phyloP scores from a whole-genome alignment of 192 early-diverging fungal genomes.

The Coemansia erecta region DNA sequence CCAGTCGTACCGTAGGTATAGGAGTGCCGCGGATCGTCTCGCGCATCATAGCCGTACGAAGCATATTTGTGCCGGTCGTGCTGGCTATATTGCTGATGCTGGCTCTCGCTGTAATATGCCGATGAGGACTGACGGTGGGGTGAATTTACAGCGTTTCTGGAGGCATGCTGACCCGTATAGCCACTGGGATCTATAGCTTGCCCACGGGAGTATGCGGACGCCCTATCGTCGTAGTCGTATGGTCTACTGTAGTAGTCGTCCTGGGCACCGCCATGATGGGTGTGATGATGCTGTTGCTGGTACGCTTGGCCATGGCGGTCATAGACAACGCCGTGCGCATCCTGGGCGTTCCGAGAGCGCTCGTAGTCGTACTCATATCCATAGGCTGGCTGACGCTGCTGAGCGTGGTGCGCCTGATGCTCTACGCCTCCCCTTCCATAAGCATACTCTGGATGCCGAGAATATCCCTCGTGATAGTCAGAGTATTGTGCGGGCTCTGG shows the following conservation, averaged over 20 bases:
- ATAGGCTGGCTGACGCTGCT: conserved; percentile 6
- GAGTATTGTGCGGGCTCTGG: conserved; percentile 20
- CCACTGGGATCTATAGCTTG: conserved; percentile 2
- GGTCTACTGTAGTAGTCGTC: conserved; percentile 37
- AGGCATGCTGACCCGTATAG: conserved; percentile 2
- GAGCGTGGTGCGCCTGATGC: conserved; percentile 14
- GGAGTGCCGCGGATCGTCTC: conserved; percentile 5
- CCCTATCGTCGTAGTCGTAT: conserved; percentile 9
- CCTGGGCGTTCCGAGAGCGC: conserved; percentile 6
- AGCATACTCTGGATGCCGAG: conserved; percentile 22
- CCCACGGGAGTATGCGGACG: conserved; percentile 13
- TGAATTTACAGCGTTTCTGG: conserved; percentile 1
- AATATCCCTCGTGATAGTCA: conserved; percentile 38
- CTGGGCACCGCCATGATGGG: conserved; percentile 5
- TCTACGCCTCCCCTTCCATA: conserved; percentile 13
- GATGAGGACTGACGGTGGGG: conserved; percentile 4
- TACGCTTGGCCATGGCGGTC: conserved; percentile 17
- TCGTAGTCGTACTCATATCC: conserved; percentile 34
- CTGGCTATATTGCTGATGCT: conserved; percentile 11
- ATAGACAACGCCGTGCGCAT: conserved; percentile 3
- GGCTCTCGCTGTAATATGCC: conserved; percentile 25
- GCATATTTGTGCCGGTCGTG: conserved; percentile 17
- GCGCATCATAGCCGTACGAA: conserved; percentile 23
- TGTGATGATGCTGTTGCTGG: conserved; percentile 13
- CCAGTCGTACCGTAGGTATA: background rate